Base-by-base conservation (phyloP, 2,329 filamentous ascomycete genomes). In the Cytospora paraplurivora region DNA sequence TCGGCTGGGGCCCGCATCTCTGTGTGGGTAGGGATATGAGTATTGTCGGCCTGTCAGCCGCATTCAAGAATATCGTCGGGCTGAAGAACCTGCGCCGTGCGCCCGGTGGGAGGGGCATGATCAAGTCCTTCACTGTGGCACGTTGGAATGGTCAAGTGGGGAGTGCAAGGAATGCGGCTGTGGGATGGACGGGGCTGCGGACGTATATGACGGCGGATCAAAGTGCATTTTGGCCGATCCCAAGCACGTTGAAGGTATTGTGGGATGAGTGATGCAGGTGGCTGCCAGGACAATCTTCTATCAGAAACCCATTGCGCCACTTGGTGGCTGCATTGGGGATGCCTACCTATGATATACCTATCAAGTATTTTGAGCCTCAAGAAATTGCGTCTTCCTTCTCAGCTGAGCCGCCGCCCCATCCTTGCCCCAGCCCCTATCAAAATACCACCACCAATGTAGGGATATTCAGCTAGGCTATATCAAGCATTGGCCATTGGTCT, bases 1-100 rank as follows among this genome's bases (percentile, higher is more conserved):
- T 80, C 66, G 82, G 82, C 41, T 74, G 77, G 34, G 84, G 84
- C 0, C 76, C 81, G 17, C 82, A 85, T 68, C 72, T 76, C n/a
- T 83, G 80, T 62, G 75, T 85, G 10, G 82, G 82, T 27, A 75
- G 75, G 67, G 77, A 82, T n/a, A 77, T 80, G 33, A 79, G 67
- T 55, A 67, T 68, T 10, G 63, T 65, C 13, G 67, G 68, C 1
- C 60, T 70, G 59, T 66, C 67, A 8, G 68, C 65, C 7, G 54
- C 72, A 32, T 67, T 72, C 57, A 70, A 70, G 65, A 66, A 59
- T 41, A 64, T 72, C 12, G 67, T 71, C 15, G 63, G 68, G 7
- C 67, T 70, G 4, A 66, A 67, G 19, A 69, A 69, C n/a, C 57
- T 73, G 44, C 64, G 67, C 19, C 67, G 69, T 15, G 68, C 65